Percentiles rank a stretch among this genome's conserved stretches.
Evolutionary conservation across 352 stramenopile species (phyloP).

Genomic region (Globisporangium polare): DNA sequence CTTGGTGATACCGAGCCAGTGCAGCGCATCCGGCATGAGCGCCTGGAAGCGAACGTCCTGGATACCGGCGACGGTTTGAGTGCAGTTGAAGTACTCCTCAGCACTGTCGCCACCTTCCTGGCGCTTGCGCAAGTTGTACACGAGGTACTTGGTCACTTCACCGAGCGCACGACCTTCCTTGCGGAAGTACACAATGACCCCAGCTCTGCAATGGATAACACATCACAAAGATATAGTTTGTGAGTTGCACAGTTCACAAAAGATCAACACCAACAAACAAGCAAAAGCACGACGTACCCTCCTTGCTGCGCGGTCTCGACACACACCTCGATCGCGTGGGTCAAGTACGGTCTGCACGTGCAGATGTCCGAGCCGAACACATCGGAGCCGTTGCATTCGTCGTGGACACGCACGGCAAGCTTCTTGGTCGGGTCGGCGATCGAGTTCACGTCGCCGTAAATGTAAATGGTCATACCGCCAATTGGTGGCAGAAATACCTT

Average conservation of each 20-base stretch:
- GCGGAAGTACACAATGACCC: conserved; percentile 98
- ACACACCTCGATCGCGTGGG: conserved; percentile 99
- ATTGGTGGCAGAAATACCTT: conserved; percentile 99
- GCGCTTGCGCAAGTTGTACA: conserved; percentile 99
- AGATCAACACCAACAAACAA: neutral
- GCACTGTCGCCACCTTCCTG: conserved; percentile 96
- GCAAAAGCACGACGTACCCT: conserved; percentile 56
- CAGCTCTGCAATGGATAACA: conserved; percentile 45
- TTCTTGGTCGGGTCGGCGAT: conserved; percentile 98
- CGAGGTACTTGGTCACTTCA: conserved; percentile 99
- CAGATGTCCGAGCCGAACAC: conserved; percentile 99
- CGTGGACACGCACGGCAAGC: conserved; percentile 97
- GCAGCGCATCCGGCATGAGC: conserved; percentile 98
- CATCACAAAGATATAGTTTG: neutral
- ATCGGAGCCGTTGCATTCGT: conserved; percentile 99
- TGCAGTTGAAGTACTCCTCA: conserved; percentile 99
- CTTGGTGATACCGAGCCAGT: conserved; percentile 96
- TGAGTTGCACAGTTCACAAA: neutral
- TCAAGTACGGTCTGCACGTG: conserved; percentile 98
- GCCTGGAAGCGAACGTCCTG: conserved; percentile 98
- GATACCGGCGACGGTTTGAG: conserved; percentile 96
- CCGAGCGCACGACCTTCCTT: conserved; percentile 97
- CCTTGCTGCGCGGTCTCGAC: conserved; percentile 97
- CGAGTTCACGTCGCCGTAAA: conserved; percentile 96
- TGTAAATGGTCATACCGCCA: conserved; percentile 97